Conservation (phyloP, 371 early-diverging fungal genomes). For the Coemansia sp. region DNA sequence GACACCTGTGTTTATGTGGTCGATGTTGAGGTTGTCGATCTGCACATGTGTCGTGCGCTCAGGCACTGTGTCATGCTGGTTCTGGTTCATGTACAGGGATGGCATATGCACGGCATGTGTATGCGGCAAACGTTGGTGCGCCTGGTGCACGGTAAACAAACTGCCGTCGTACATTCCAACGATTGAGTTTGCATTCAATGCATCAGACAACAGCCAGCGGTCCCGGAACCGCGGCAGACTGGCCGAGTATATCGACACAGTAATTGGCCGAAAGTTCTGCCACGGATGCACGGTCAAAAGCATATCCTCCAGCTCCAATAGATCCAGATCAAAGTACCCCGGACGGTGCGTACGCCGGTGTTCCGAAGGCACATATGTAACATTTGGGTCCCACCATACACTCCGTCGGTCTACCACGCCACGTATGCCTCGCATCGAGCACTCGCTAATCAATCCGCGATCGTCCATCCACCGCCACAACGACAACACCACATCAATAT, state of each 20-base stretch:
- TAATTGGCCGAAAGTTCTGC: conserved; percentile 81
- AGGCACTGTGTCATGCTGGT: not conserved
- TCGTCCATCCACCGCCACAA: conserved; percentile 92
- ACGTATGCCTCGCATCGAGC: conserved; percentile 81
- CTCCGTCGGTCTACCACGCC: conserved; percentile 87
- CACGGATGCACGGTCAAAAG: conserved; percentile 78
- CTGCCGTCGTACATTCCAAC: conserved; percentile 94
- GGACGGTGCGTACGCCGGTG: conserved; percentile 67
- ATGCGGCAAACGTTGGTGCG: conserved; percentile 58
- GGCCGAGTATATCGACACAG: conserved; percentile 84
- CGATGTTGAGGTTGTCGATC: conserved; percentile 88
- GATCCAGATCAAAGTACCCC: conserved; percentile 85
- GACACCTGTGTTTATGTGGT: conserved; percentile 84
- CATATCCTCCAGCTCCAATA: conserved; percentile 71
- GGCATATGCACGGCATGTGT: not conserved
- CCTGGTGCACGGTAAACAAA: conserved; percentile 86
- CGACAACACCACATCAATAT: conserved; percentile 82
- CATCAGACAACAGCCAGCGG: conserved; percentile 92
- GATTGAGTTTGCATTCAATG: conserved; percentile 84
- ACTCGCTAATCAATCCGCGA: conserved; percentile 83
- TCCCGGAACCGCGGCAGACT: conserved; percentile 79
- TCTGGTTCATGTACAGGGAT: not conserved
- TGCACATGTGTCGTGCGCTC: conserved; percentile 68
- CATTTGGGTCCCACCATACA: conserved; percentile 75
- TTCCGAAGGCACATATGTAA: conserved; percentile 63